Base-by-base conservation (phyloP, 495 filamentous ascomycete genomes). In the Hypoxylon lenormandii region DNA sequence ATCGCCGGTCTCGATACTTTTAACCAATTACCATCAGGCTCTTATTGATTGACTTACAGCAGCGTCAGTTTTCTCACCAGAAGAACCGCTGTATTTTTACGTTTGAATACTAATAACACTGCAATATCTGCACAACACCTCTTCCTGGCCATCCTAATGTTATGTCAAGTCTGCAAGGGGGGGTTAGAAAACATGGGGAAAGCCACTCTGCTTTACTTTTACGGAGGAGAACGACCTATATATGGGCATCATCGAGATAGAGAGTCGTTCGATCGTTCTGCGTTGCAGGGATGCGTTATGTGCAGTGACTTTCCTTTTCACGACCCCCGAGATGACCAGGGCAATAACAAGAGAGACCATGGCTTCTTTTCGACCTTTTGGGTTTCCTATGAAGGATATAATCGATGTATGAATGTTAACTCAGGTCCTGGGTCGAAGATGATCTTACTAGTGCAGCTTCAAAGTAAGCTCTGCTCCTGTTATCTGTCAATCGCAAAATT, bases 151-250 rank as follows among this genome's bases (percentile, higher is more conserved):
- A 7, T 3, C 26, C 26, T 7, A 28, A 38, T 38, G 36, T 26
- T 59, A 11, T 59, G 55, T n/a, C 28, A 59, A 23, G 30, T 59
- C 15, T 59, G 55, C n/a, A 59, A 48, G n/a, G 18, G 37, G 12
- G 11, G 43, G 4, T 15, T 59, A 10, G 55, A 48, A 48, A 48
- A 28, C 18, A 59, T 59, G 19, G 55, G 43, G 18, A 59, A 49
- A n/a, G 6, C 4, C n/a, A 47, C 4, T 0, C 40, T 3, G 5
- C 23, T 28, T 11, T 58, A 40, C 15, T 22, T 56, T 7, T 28
- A 28, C 10, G 36, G 36, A 2, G 8, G 36, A 38, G 36, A 38
- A 38, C 36, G 26, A 4, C 47, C 19, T 23, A 26, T 37, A 38
- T 36, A 23, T 49, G 55, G 55, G 0, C 55, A 59, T 5, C 55